Base-by-base conservation (phyloP, 2,329 filamentous ascomycete genomes). In the Cladorrhinum sp. region DNA sequence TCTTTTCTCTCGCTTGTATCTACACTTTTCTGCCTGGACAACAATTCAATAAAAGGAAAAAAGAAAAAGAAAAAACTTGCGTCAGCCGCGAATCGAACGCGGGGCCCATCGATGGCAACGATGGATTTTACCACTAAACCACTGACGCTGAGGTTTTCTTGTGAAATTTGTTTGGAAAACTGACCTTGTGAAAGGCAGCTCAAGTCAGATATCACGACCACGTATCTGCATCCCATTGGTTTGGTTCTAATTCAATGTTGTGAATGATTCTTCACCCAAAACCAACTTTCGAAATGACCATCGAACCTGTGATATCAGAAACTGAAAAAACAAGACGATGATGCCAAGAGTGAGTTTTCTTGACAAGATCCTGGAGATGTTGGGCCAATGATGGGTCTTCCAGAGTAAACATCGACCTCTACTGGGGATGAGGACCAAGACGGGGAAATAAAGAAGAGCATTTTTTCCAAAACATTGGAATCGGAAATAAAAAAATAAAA, bases 51-150 rank as follows among this genome's bases (percentile, higher is more conserved):
- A 36, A 36, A 36, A 36, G 4, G 33, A 36, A 12, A 5, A 30
- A 4, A 30, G 5, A 30, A 30, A 30, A 30, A 30, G 4, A 30
- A 30, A 30, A 30, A 30, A 30, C 4, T 5, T 36, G 33, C 33
- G 33, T 65, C 67, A 68, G 67, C 67, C 67, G 67, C 64, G 67
- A 68, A 68, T 68, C 67, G 66, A 68, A 68, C 67, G 64, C 67
- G 67, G 67, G 66, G 76, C 77, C 76, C 77, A 78, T 80, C 78
- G 77, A 79, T 80, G 77, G 78, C 77, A 80, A 80, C 77, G 77
- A 79, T 78, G 76, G 76, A 80, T 80, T 79, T 78, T 80, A 80
- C 77, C 78, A 79, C 77, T 80, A 79, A 79, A 79, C 77, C 77
- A 80, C 76, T 77, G 70, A 66, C 63, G 66, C 66, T 59, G n/a